Base-by-base conservation (phyloP, 2,329 filamentous ascomycete species). In the Ophiocordyceps camponoti-leonardi region DNA sequence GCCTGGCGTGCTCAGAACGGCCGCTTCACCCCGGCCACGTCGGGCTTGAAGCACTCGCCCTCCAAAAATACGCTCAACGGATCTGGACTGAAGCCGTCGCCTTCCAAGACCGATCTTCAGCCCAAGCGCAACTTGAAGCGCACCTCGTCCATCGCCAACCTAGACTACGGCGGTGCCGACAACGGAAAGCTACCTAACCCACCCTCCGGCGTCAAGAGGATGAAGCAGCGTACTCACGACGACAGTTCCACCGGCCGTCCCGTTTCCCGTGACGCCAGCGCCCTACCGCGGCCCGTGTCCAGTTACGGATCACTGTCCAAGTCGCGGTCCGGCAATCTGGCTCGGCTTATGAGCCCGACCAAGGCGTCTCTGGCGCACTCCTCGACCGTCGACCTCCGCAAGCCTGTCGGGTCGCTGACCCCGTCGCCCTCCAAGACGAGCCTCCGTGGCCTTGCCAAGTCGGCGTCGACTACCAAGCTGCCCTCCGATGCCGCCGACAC, bases 331-430 rank as follows among this genome's bases (percentile, higher is more conserved):
- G 31, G 31, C 10, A 68, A 73, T 49, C 62, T 69, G 48, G 67
- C 69, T 49, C 78, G 68, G 48, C 66, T 90, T 28, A 75, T 80
- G 61, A 93, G 85, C 6, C 86, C 87, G 0, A 92, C 84, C 10
- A 86, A 86, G 59, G 68, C 85, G 8, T 86, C 83, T 1, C 61
- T 84, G 44, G 75, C 79, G 31, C 78, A 81, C 13, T 28, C n/a
- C n/a, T n/a, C n/a, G n/a, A n/a, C 47, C 1, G 51, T 52, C 18
- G 46, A 49, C n/a, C 48, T 51, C 6, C 48, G 45, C 31, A 63
- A 59, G 44, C 50, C 56, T 0, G 57, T 58, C 2, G 50, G 54
- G 16, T 56, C 53, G 44, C 55, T 59, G 49, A 61, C 56, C 53
- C 68, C 52, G 56, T 71, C 65, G 50, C 67, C 61, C 14, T 71